These are phyloP conservation scores for Mrakia frigida DNA, from an alignment of 768 basidiomycete genomes.

Conservation along the genomic window DNA sequence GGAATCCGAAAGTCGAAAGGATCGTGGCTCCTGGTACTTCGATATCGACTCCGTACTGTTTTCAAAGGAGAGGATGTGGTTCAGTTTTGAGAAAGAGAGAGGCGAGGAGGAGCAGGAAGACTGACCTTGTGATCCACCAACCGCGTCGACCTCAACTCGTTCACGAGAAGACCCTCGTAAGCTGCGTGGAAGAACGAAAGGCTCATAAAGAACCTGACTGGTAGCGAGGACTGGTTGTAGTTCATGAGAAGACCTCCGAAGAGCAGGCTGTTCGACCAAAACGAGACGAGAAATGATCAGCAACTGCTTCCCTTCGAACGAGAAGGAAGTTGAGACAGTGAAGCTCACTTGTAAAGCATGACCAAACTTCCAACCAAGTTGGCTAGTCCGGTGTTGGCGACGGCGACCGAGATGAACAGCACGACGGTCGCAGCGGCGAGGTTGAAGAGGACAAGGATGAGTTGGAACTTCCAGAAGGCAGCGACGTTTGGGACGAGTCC, in stretches of 20 bases:
- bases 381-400: constrained; percentile 79
- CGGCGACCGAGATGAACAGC: constrained; percentile 80
- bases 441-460: constrained; percentile 93
- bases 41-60: constrained; percentile 88
- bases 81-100: background rate
- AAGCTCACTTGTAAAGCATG: constrained; percentile 94
- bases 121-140: constrained; percentile 82
- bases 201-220: constrained; percentile 79
- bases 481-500: constrained; percentile 86
- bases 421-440: constrained; percentile 90
- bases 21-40: constrained; percentile 96
- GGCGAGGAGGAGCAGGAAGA: background rate
- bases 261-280: constrained; percentile 58
- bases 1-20: constrained; percentile 85
- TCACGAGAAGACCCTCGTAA: constrained; percentile 95
- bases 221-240: constrained; percentile 68
- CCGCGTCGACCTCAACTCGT: constrained; percentile 88
- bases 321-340: background rate
- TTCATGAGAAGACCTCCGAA: constrained; percentile 96
- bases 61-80: background rate
- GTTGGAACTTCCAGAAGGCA: constrained; percentile 97
- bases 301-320: too few species aligned
- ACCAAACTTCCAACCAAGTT: constrained; percentile 89
- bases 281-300: background rate
- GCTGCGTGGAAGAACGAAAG: constrained; percentile 98